Evolutionary conservation across 202 grass and related monocot genomes (phyloP), one percentile per base, ranked within the genome.

Genomic region (Carex arenaria): DNA sequence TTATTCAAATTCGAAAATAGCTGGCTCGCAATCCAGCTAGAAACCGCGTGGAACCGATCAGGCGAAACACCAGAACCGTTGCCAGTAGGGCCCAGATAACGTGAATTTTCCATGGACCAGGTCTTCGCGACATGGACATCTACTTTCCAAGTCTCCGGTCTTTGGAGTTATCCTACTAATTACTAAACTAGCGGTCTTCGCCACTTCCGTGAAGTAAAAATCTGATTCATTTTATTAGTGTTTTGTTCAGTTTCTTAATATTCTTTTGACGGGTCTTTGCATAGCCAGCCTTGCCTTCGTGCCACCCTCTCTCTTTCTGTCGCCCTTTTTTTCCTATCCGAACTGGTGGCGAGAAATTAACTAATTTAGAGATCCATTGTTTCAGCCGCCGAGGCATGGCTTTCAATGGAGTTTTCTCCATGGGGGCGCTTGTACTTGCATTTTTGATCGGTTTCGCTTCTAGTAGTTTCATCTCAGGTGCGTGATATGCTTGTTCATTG

Each of bases 401-500:
- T 81, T 76, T 79, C 18, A 68, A 63, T 72, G 67, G 77, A 22
- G 63, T 53, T 68, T 12, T 86, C 36, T 69, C 63, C 28, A 57
- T 91, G 14, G 32, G 57, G 57, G 83, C 54, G 19, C 76, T 77
- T 76, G 61, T 89, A 38, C 54, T 98, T 86, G 53, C 83, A 57
- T 59, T 64, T 32, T 18, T 63, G 36, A 32, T 83, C 59, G 81
- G 83, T 20, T 81, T 87, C 63, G 78, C 87, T 0, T 53, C 85
- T 15, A 84, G 89, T 55, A 82, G 89, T 59, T 92, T 93, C 85
- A 88, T 98, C 80, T 89, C 93, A 76, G 87, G 95, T 95, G 80
- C 14, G 22, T 80, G 12, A 72, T 82, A 47, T 54, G n/a, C 31
- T 64, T 49, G 10, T 49, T 72, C 31, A n/a, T 14, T 85, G 18